Base-by-base conservation (phyloP, 179 eudicot species). In the Actinidia chinensis region DNA sequence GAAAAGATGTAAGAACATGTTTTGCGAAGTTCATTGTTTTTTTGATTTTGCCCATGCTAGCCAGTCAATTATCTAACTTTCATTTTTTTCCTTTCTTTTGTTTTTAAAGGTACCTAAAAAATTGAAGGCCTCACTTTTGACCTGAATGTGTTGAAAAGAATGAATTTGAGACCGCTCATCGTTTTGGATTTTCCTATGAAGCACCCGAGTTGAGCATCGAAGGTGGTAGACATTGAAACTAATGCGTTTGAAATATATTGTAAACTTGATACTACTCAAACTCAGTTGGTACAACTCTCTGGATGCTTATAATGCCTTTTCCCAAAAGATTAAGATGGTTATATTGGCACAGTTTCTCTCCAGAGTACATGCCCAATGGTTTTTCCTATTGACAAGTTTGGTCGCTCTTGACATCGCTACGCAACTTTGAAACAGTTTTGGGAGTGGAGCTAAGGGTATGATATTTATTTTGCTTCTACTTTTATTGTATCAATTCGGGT, bases 281-380 rank as follows among this genome's bases (percentile, higher is more conserved):
- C 13, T 71, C 22, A 50, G 25, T 0, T 8, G 14, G 23, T n/a
- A 7, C 6, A 9, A 22, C 5, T 69, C 5, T 43, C 0, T 0
- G 55, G 73, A 46, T n/a, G 13, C 8, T 1, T 47, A 47, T 2
- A 2, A 1, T 17, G 10, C 23, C 20, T 46, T 69, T 46, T 55
- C 73, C 4, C n/a, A n/a, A 50, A 25, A 22, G 44, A 50, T 71
- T 71, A 14, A n/a, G 44, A 25, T 50, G 43, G 43, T 50, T 50
- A 43, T 25, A 25, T 50, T 71, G 74, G 74, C 74, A 52, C 50
- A 59, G 14, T 12, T 71, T 48, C 14, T n/a, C 74, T 50, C 36
- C 2, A 25, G 6, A 25, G 50, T 71, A 22, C 1, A 6, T 50
- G 18, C 44, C 74, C 11, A 25, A 15, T 50, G 59, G 50, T 48